Evolutionary conservation across 2,329 filamentous ascomycete species (phyloP), one percentile per base, ranked within the genome.

Genomic region (Epichloe uncinata): DNA sequence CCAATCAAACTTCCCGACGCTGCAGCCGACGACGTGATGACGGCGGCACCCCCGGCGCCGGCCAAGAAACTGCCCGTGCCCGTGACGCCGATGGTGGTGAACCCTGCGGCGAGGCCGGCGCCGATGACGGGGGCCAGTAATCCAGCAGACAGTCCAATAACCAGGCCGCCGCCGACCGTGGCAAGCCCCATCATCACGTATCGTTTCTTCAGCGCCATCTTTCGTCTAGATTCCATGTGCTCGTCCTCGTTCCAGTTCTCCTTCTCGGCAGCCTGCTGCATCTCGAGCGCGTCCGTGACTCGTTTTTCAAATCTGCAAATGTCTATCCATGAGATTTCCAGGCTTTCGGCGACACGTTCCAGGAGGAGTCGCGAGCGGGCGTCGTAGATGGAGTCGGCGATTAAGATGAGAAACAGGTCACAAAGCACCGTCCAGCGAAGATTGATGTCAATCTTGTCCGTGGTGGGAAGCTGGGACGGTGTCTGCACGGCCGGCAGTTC

Each of bases 181-280:
- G 93, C 94, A 50, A 98, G 73, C 9, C 93, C 93, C 90, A 98
- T 96, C 71, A 96, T 85, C 63, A 95, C 82, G 61, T 95, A 88
- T 59, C 90, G 82, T 57, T 81, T 81, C 63, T 86, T 95, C 52
- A 90, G 73, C 1, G 87, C 87, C 61, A 80, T 70, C 64, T 96
- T 95, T 47, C 87, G 78, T 44, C 93, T 80, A 52, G 74, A 78
- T 65, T 95, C 88, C 75, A 97, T 88, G 63, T 97, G 89, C 56
- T 94, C 87, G 11, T 93, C 84, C 65, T 98, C 93, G 57, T 96
- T 94, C 93, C 93, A 98, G 55, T 91, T 95, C 68, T 98, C 93
- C 60, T 91, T 94, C 55, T 89, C 85, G 5, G 88, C 87, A 44
- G 86, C 82, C 66, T 97, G 89, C 67, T 97, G 91, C 88, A 98